Percentiles rank a stretch among this genome's conserved stretches.
Evolutionary conservation across 352 stramenopile species (phyloP).

Genomic region (Phytophthora pistaciae): DNA sequence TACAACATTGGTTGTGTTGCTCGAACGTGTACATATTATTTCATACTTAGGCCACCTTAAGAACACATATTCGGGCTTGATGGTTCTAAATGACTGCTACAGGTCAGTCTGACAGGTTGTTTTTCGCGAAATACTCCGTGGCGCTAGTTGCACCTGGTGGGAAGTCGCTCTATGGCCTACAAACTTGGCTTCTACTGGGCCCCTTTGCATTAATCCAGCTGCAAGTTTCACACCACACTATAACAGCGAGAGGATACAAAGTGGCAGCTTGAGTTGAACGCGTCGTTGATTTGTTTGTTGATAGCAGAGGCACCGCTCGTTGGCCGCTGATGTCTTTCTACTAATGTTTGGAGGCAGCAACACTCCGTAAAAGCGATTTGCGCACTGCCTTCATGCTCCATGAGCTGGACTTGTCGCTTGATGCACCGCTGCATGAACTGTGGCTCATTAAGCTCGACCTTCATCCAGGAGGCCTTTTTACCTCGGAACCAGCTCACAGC

Average conservation of each 20-base stretch:
- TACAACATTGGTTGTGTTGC: neutral
- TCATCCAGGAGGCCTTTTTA: neutral
- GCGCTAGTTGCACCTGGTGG: conserved; percentile 18
- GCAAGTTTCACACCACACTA: conserved; percentile 6
- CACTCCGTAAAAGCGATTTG: neutral
- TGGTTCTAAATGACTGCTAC: conserved; percentile 5
- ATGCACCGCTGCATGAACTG: neutral
- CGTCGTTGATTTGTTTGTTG: conserved; percentile 17
- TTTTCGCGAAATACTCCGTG: conserved; percentile 29
- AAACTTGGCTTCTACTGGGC: conserved; percentile 14
- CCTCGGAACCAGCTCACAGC: conserved; percentile 34
- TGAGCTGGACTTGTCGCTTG: neutral
- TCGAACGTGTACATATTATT: neutral
- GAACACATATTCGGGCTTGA: neutral
- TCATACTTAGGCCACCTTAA: neutral
- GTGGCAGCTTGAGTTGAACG: conserved; percentile 13
- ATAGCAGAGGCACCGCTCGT: conserved; percentile 12
- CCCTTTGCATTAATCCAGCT: conserved; percentile 22
- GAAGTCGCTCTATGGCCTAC: conserved; percentile 16
- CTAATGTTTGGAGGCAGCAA: conserved; percentile 7
- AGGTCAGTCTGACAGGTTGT: conserved; percentile 18
- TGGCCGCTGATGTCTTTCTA: conserved; percentile 17
- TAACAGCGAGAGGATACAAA: neutral
- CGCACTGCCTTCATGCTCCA: neutral
- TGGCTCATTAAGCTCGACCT: neutral